Evolutionary conservation across 2,329 filamentous ascomycete genomes (phyloP).

Genomic region (Coleophoma crateriformis): DNA sequence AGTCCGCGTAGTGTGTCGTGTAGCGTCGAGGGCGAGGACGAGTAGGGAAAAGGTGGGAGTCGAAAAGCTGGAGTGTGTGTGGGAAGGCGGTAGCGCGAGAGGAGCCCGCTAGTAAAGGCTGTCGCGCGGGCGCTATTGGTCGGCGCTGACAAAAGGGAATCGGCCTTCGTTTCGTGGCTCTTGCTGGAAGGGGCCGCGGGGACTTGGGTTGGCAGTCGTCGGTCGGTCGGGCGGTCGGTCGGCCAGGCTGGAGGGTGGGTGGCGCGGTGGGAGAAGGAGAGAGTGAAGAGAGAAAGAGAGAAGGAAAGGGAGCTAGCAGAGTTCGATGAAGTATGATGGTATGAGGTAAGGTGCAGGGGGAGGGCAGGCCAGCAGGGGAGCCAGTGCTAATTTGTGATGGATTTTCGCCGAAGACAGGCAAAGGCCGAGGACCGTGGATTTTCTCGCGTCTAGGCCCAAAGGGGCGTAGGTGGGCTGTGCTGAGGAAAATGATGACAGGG

Average conservation of each 20-base stretch:
- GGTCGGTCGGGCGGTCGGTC: neutral
- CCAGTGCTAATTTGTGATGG: neutral
- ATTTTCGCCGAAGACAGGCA: constrained; percentile 2
- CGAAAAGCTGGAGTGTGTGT: neutral
- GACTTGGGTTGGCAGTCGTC: neutral
- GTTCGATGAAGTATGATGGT: neutral
- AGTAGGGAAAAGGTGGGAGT: neutral
- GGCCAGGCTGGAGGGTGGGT: neutral
- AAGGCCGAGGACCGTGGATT: constrained; percentile 1
- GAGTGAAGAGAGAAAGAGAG: neutral
- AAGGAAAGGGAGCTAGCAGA: neutral
- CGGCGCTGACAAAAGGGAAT: neutral
- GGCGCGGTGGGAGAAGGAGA: neutral
- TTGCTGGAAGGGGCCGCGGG: neutral
- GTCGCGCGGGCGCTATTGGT: neutral
- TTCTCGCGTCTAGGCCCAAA: neutral
- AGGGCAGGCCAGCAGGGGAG: neutral
- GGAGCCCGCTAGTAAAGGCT: neutral
- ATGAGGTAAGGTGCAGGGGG: neutral
- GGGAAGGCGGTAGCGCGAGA: neutral
- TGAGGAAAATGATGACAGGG: constrained; percentile 2
- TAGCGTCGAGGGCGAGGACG: too few species aligned
- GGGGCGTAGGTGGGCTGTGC: neutral
- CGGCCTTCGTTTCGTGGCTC: neutral
- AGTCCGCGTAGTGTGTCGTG: too few species aligned